Percentiles rank a stretch among this genome's conserved stretches.
phyloP scores from a whole-genome alignment of 371 early-diverging fungal genomes.

The Rhizopus delemar region DNA sequence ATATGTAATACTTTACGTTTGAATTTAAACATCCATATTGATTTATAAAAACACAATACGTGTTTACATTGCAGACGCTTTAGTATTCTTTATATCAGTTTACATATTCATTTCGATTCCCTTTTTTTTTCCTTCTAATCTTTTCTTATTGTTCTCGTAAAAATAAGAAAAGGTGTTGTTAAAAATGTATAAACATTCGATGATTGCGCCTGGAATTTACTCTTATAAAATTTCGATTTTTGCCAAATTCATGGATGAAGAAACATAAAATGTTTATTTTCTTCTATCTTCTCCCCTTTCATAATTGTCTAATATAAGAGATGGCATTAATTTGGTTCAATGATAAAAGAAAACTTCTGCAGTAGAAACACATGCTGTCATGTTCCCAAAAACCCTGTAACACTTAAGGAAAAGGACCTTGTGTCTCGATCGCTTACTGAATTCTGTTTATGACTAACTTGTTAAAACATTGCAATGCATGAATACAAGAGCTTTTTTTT shows the following conservation, averaged over 20 bases:
- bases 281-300: not conserved
- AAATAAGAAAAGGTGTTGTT: not conserved
- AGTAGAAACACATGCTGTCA: no score
- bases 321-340: no score
- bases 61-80: not conserved
- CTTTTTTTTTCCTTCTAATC: not conserved
- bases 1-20: slow-evolving; percentile 3
- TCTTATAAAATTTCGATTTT: not conserved
- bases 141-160: not conserved
- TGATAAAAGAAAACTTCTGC: no score
- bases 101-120: not conserved
- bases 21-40: not conserved
- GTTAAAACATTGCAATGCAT: no score
- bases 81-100: not conserved
- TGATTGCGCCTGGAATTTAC: not conserved
- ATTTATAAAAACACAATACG: not conserved
- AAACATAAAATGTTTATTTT: not conserved
- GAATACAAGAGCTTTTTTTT: no score
- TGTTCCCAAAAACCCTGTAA: no score
- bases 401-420: no score
- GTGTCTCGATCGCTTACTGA: no score
- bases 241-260: not conserved
- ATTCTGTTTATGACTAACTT: no score
- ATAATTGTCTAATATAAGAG: no score
- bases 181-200: not conserved